Base-by-base conservation (phyloP, 345 rosid species). In the Camelina neglecta region DNA sequence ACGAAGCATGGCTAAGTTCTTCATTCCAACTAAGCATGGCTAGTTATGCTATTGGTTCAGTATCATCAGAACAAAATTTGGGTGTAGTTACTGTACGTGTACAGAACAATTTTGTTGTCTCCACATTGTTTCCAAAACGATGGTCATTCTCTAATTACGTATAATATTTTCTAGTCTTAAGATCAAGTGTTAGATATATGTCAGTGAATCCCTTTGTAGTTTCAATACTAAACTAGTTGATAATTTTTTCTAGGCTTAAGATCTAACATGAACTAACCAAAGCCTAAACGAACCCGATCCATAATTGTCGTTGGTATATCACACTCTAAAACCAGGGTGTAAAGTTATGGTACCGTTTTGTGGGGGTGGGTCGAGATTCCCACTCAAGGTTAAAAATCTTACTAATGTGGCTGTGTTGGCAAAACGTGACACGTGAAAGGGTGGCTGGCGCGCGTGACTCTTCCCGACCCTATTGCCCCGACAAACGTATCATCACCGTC, bases 401-500 rank as follows among this genome's bases (percentile, higher is more conserved):
- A 29, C 31, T 12, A 71, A 70, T 45, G 44, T 55, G 67, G 20
- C 10, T 31, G 60, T 69, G 59, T 13, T 45, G 6, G 23, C 23
- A 2, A 42, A 26, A 60, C 21, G 8, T 15, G 67, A 64, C 80
- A 71, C 76, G 77, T 77, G 76, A 50, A 64, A 21, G 51, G 20
- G 59, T 9, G 58, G 39, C 60, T 29, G 31, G 10, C 38, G 31
- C 60, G 71, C 72, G 45, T 71, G 71, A 76, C 67, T n/a, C 0
- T 11, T 31, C 35, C 50, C 7, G 67, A 65, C 64, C 3, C 11
- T 57, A 48, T 44, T 31, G 41, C 59, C 59, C 69, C 64, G 73
- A 51, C 81, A 41, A 65, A 72, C 26, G 23, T 23, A 78, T 66
- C 77, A 11, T 12, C 77, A 41, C 77, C 73, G 81, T 72, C 64